Evolutionary conservation across 140 eudicot genomes (phyloP).

Genomic region (Flaveria floridana): DNA sequence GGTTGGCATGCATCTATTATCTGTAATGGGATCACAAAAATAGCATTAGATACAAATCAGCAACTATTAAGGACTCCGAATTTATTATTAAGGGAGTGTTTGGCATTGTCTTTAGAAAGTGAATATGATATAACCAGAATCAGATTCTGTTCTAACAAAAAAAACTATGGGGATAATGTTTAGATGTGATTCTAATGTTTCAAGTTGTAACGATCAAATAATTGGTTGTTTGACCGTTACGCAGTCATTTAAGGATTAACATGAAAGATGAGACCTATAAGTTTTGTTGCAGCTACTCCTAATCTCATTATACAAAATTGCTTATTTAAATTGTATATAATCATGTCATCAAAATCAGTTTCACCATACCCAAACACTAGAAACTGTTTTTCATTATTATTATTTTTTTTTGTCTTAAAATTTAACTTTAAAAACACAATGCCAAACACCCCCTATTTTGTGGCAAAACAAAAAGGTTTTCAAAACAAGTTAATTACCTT

Average conservation of each 20-base stretch:
- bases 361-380: background rate
- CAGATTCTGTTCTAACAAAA: background rate
- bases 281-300: background rate
- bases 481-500: conserved; percentile 44
- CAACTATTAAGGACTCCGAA: background rate
- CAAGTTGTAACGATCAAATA: background rate
- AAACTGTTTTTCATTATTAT: background rate
- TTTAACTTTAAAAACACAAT: background rate
- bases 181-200: background rate
- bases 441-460: background rate
- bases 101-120: background rate
- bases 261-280: background rate
- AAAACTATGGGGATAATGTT: background rate
- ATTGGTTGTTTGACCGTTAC: background rate
- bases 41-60: no score
- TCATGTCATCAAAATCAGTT: background rate
- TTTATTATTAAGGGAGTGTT: no score
- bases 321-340: background rate
- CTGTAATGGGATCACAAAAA: conserved; percentile 37
- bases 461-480: conserved; percentile 6
- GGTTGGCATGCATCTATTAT: conserved; percentile 69
- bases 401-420: background rate
- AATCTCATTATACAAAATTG: background rate
- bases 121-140: background rate
- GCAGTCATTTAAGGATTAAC: background rate